phyloP scores from a whole-genome alignment of 495 filamentous ascomycete genomes.

The Emericellopsis terricola region DNA sequence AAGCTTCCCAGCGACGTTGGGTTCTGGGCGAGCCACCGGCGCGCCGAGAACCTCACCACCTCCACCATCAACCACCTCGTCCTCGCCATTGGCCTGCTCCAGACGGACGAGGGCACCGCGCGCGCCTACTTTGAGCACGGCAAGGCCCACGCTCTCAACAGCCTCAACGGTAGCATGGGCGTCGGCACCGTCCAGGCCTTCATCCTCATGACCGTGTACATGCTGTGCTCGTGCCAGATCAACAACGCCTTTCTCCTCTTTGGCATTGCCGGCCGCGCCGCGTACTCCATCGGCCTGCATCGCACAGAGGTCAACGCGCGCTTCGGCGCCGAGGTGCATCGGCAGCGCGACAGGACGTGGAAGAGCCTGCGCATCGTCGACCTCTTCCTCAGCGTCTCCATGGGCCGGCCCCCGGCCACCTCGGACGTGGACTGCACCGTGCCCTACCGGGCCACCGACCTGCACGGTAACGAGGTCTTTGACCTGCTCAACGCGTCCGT shows the following conservation, averaged over 20 bases:
- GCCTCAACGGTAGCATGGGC: constrained; percentile 35
- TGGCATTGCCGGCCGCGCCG: constrained; percentile 38
- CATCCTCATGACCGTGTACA: constrained; percentile 39
- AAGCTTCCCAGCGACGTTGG: constrained; percentile 12
- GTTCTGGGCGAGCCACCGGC: constrained; percentile 10
- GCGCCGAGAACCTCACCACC: constrained; percentile 17
- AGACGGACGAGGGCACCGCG: constrained; percentile 27
- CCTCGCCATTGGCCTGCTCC: constrained; percentile 41
- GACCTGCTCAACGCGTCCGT: constrained; percentile 25
- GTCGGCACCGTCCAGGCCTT: constrained; percentile 39
- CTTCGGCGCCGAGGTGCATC: constrained; percentile 30
- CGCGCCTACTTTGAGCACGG: constrained; percentile 38
- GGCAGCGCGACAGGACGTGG: constrained; percentile 37
- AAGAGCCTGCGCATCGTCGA: constrained; percentile 43
- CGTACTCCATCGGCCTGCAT: constrained; percentile 42
- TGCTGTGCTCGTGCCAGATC: constrained; percentile 40
- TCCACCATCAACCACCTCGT: constrained; percentile 40
- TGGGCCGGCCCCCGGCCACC: constrained; percentile 41
- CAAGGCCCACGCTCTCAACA: constrained; percentile 33
- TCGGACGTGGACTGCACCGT: constrained; percentile 40
- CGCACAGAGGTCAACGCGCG: constrained; percentile 40
- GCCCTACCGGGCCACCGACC: constrained; percentile 10
- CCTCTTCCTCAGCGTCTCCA: constrained; percentile 38
- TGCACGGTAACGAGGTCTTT: constrained; percentile 14
- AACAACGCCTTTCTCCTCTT: constrained; percentile 42